Evolutionary conservation across 495 filamentous ascomycete species (phyloP).

Genomic region (Xylaria intraflava): DNA sequence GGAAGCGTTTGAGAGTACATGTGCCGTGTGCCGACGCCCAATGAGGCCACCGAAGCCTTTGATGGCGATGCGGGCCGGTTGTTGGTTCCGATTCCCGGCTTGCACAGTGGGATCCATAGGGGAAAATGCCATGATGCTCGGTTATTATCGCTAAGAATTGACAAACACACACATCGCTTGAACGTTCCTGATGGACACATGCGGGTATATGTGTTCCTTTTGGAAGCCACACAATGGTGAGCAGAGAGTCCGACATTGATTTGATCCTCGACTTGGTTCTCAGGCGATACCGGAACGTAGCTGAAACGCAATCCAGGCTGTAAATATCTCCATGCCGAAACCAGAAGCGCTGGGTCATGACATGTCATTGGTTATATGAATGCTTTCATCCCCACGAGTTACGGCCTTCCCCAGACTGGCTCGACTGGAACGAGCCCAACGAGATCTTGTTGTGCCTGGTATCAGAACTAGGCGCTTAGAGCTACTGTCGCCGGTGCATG

Average conservation of each 20-base stretch:
- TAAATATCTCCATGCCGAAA: no score
- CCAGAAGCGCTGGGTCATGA: no score
- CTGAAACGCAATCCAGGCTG: no score
- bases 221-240: no score
- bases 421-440: background rate
- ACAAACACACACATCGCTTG: background rate
- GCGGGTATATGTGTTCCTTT: no score
- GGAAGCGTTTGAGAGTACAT: slow-evolving; percentile 39
- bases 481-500: no score
- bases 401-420: background rate
- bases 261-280: background rate
- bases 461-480: background rate
- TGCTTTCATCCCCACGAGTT: background rate
- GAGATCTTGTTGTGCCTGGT: no score
- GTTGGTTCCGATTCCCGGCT: slow-evolving; percentile 10
- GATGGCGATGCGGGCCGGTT: slow-evolving; percentile 33
- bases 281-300: no score
- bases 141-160: background rate
- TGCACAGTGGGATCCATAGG: no score
- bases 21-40: slow-evolving; percentile 50
- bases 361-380: background rate
- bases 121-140: background rate
- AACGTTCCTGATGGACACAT: background rate
- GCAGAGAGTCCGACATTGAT: background rate
- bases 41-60: slow-evolving; percentile 51